Evolutionary conservation across 805 yeast species (phyloP).

Genomic region (Hanseniaspora lachancei): DNA sequence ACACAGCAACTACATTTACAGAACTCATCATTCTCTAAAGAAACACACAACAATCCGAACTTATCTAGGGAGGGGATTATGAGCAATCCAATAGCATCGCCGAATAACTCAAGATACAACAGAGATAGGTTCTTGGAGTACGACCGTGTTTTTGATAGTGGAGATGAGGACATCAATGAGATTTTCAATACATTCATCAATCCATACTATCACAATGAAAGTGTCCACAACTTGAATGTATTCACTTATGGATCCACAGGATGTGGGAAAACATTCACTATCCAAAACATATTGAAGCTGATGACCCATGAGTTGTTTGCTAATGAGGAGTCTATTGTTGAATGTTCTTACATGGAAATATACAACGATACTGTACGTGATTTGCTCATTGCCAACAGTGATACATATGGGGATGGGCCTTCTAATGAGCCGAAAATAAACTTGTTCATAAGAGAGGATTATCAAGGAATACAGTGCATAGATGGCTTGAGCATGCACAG

Average conservation of each 20-base stretch:
- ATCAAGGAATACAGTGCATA: conserved; percentile 4
- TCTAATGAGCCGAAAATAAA: background rate
- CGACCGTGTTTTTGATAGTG: conserved; percentile 3
- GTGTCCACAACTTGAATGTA: conserved; percentile 54
- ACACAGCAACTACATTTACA: conserved; percentile 9
- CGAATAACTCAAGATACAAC: conserved; percentile 10
- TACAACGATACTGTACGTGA: conserved; percentile 85
- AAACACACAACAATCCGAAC: background rate
- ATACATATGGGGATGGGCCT: background rate
- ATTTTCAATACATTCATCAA: background rate
- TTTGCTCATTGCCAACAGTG: conserved; percentile 30
- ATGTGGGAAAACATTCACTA: conserved; percentile 92
- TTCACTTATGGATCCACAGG: conserved; percentile 98
- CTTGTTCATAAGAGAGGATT: conserved; percentile 39
- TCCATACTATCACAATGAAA: background rate
- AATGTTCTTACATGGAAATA: conserved; percentile 68
- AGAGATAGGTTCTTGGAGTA: conserved; percentile 9
- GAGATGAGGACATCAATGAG: background rate
- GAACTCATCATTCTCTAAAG: background rate
- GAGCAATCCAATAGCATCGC: conserved; percentile 13
- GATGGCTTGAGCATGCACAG: conserved; percentile 29
- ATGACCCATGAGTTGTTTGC: conserved; percentile 63
- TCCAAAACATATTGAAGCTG: conserved; percentile 43
- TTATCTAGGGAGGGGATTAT: conserved; percentile 1
- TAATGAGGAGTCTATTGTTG: conserved; percentile 26